Conservation (phyloP, 2,329 filamentous ascomycete species). For the Pseudocercospora musae region DNA sequence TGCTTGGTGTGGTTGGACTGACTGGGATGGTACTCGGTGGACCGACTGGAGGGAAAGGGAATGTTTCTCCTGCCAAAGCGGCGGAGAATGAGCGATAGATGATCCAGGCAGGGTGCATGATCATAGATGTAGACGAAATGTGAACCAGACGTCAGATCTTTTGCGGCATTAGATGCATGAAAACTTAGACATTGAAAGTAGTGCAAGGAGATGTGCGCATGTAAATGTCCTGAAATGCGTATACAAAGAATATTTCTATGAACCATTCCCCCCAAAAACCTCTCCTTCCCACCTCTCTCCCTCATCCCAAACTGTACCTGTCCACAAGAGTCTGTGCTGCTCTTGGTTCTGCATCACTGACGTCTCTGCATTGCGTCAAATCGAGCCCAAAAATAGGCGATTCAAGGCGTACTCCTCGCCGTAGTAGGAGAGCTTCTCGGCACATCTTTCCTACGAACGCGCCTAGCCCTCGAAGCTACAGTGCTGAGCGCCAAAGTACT, state of each 20-base stretch:
- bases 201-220: not conserved
- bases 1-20: slow-evolving; percentile 28
- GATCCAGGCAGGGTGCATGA: no score
- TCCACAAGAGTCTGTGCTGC: not conserved
- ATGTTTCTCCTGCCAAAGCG: not conserved
- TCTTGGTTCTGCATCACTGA: not conserved
- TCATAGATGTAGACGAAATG: not conserved
- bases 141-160: not conserved
- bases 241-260: not conserved
- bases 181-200: no score
- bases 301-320: not conserved
- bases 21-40: slow-evolving; percentile 18
- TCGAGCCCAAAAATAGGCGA: no score
- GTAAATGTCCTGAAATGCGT: not conserved
- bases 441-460: slow-evolving; percentile 1
- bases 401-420: not conserved
- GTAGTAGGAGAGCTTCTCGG: not conserved
- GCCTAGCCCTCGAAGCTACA: not conserved
- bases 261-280: no score
- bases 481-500: not conserved
- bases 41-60: not conserved
- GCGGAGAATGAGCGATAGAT: not conserved
- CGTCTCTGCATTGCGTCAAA: not conserved
- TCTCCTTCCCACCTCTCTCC: not conserved
- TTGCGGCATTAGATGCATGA: no score